Base-by-base conservation (phyloP, 495 filamentous ascomycete genomes). In the Aspergillus sclerotioniger region DNA sequence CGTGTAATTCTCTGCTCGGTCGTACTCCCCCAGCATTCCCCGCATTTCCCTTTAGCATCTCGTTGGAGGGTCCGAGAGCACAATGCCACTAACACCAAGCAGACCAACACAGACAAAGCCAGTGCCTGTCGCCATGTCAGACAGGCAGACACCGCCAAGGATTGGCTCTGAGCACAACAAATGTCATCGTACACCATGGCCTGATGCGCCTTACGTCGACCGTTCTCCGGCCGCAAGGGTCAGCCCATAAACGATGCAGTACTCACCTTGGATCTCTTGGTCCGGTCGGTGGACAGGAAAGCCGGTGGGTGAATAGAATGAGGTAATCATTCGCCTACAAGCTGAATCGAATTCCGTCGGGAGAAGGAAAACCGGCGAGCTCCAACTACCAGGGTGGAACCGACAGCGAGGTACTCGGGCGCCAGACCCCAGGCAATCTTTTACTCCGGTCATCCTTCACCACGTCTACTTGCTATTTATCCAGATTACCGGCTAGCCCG, bases 11-110 rank as follows among this genome's bases (percentile, higher is more conserved):
- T 25, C 25, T 25, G n/a, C n/a, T n/a, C n/a, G n/a, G n/a, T n/a
- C n/a, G n/a, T 13, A 12, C 5, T 39, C 3, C 47, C 25, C 25
- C 47, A 29, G 47, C 47, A 50, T 50, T 50, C 47, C 47, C 47
- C 47, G 47, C 47, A 50, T 50, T 32, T 50, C 25, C 47, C 47
- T 32, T n/a, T 10, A 25, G 46, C 46, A 49, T 29, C 46, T 21
- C 21, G 46, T 12, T 47, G 46, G 47, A 15, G 8, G 8, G 13
- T 17, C 47, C 16, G 9, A 25, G 25, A 25, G 25, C 25, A 25
- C 25, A 25, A 25, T n/a, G n/a, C n/a, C n/a, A n/a, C n/a, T n/a
- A n/a, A n/a, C n/a, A n/a, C n/a, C n/a, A n/a, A n/a, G 9, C 35
- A 12, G 43, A n/a, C 15, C 41, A 25, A 25, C 25, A 25, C 25